These are phyloP conservation scores for Arbutus unedo DNA, from an alignment of 148 eudicot genomes.

Conservation along the genomic window DNA sequence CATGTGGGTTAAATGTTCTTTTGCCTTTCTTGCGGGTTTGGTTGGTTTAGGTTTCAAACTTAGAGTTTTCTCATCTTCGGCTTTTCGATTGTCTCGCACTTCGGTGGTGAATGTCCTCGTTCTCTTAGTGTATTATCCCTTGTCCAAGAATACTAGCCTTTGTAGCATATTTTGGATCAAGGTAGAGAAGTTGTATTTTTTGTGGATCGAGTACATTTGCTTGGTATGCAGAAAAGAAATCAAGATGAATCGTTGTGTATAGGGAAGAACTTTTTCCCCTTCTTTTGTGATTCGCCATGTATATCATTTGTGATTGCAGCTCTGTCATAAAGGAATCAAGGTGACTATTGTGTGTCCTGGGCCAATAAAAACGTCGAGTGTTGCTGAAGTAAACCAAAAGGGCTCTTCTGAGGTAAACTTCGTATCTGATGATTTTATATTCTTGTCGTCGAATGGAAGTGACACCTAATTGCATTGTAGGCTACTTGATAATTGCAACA, in stretches of 20 bases:
- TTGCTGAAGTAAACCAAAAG: slow-evolving; percentile 41
- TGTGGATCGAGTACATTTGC: not conserved
- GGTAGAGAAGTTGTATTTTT: not conserved
- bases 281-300: not conserved
- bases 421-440: not conserved
- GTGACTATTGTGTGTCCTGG: slow-evolving; percentile 97
- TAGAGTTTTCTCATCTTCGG: not conserved
- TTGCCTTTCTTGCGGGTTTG: not conserved
- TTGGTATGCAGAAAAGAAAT: not conserved
- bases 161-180: not conserved
- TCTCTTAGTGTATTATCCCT: not conserved
- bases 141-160: not conserved
- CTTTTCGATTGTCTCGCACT: not conserved
- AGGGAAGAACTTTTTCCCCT: not conserved
- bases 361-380: slow-evolving; percentile 64
- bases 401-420: slow-evolving; percentile 53
- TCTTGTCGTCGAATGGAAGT: slow-evolving; percentile 5
- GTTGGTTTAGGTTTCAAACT: not conserved
- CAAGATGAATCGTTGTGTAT: not conserved
- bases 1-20: not conserved
- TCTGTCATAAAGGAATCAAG: slow-evolving; percentile 73
- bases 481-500: not conserved
- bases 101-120: not conserved
- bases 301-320: slow-evolving; percentile 42
- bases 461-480: not conserved